Percentiles rank a stretch among this genome's conserved stretches.
Conservation (phyloP, 1,284 basidiomycete species). For the Trametes versicolor region DNA sequence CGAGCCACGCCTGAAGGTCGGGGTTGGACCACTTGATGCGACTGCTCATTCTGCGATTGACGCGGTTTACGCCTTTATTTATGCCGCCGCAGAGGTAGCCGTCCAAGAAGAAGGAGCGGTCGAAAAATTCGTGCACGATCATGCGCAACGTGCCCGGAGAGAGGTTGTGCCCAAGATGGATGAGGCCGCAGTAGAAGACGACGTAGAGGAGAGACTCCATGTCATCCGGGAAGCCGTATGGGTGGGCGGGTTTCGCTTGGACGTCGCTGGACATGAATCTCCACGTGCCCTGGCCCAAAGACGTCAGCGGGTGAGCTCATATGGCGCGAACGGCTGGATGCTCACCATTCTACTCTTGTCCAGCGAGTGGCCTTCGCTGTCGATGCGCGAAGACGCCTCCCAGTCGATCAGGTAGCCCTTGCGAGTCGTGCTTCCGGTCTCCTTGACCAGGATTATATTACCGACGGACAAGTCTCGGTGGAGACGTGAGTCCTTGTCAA, state of each 20-base stretch:
- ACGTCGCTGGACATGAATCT: constrained; percentile 17
- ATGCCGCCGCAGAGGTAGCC: constrained; percentile 6
- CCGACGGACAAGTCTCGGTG: constrained; percentile 23
- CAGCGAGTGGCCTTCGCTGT: constrained; percentile 3
- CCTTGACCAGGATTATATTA: constrained; percentile 20
- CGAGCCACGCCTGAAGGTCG: constrained; percentile 15
- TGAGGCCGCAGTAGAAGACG: constrained; percentile 14
- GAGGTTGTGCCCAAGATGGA: not conserved
- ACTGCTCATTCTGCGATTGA: constrained; percentile 2
- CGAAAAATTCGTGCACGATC: constrained; percentile 4
- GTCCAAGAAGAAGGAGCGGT: not conserved
- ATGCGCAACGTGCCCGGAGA: not conserved
- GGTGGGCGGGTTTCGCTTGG: not conserved
- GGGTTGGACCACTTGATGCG: not conserved
- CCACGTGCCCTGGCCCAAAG: constrained; percentile 20
- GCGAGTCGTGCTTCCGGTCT: not conserved
- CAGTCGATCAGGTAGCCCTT: constrained; percentile 3
- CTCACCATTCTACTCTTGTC: not conserved
- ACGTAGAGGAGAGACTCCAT: constrained; percentile 23
- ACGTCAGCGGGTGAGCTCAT: no score
- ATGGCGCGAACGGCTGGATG: not conserved
- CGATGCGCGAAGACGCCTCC: not conserved
- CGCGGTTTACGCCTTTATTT: constrained; percentile 9
- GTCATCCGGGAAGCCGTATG: constrained; percentile 13
- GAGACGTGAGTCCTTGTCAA: constrained; percentile 2